Evolutionary conservation across 352 stramenopile genomes (phyloP), one percentile per base, ranked within the genome.

Genomic region (Phytophthora cryptogea): DNA sequence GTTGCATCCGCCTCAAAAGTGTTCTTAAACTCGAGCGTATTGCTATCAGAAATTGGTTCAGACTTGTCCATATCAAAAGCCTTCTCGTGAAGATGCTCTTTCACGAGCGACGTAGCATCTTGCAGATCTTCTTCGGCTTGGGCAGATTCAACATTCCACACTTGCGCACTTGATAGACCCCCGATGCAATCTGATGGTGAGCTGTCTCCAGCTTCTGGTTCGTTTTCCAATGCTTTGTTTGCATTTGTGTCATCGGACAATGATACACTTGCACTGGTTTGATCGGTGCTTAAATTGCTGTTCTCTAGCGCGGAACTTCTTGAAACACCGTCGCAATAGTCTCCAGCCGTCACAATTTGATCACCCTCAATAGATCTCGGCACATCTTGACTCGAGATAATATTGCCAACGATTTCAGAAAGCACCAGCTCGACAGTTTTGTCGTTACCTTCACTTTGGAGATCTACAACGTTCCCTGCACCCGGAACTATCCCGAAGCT

Each of bases 351-450:
- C 0, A 11, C 9, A 4, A 2, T 28, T 36, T 49, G 17, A n/a
- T n/a, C 17, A 4, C 8, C 10, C 28, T 28, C 33, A 31, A 10
- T 14, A 35, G 8, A 43, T 9, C 37, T 14, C 11, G 16, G n/a
- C 8, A 20, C 14, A 13, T 28, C 37, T 43, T 28, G n/a, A n/a
- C n/a, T 11, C 32, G n/a, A 37, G 32, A n/a, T 33, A 27, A 47
- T 37, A 2, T 53, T 48, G 31, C 23, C n/a, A 20, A 57, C 10
- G 8, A 63, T 63, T 17, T 58, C 14, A 13, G 36, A 5, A 14
- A 63, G 13, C 7, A 57, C 9, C 3, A 33, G 36, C 46, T 48
- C 16, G 8, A 41, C 27, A 17, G 17, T 13, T 13, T 52, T 35
- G 32, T 31, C 20, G 26, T 36, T 27, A 27, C 16, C 16, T 32